A percentile compares a stretch with the other conserved stretches of the same genome.
These are phyloP conservation scores for Crithidia expoeki DNA, from an alignment of 208 protist species.

Conservation along the genomic window DNA sequence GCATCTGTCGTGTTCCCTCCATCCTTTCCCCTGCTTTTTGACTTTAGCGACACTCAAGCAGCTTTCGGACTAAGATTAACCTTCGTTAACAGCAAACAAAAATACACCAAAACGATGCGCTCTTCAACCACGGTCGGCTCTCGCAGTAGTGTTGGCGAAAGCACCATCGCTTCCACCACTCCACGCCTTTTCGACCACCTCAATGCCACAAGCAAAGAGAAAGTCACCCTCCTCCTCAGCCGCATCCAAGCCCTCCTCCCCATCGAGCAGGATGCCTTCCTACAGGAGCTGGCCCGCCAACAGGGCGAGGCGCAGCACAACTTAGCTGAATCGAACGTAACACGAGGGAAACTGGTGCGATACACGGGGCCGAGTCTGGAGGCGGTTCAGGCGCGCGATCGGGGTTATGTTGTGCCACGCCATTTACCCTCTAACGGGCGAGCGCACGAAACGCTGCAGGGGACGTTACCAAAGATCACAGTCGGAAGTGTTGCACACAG, in stretches of 20 bases:
- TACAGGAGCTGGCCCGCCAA: conserved; percentile 52
- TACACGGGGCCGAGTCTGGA: conserved; percentile 49
- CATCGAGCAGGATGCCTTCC: conserved; percentile 54
- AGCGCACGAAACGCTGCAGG: background rate
- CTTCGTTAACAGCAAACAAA: too few relatives aligned
- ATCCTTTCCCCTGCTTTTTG: too few relatives aligned
- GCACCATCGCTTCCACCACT: background rate
- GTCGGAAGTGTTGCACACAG: background rate
- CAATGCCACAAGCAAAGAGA: conserved; percentile 60
- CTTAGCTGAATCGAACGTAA: background rate
- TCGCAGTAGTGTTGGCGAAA: background rate
- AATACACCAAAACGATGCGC: background rate
- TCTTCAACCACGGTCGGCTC: background rate
- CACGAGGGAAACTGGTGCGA: conserved; percentile 17
- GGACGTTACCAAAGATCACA: background rate
- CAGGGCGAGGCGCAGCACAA: conserved; percentile 27
- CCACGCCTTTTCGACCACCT: conserved; percentile 57
- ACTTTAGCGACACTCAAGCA: too few relatives aligned
- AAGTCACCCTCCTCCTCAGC: conserved; percentile 53
- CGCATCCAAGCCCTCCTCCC: conserved; percentile 50
- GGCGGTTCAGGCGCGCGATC: conserved; percentile 55
- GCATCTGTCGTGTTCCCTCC: too few relatives aligned
- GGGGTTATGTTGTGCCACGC: conserved; percentile 47
- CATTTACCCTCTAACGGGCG: background rate
- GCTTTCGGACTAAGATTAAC: too few relatives aligned